These are phyloP conservation scores for Pythium periplocum DNA, from an alignment of 352 stramenopile species.

Conservation along the genomic window DNA sequence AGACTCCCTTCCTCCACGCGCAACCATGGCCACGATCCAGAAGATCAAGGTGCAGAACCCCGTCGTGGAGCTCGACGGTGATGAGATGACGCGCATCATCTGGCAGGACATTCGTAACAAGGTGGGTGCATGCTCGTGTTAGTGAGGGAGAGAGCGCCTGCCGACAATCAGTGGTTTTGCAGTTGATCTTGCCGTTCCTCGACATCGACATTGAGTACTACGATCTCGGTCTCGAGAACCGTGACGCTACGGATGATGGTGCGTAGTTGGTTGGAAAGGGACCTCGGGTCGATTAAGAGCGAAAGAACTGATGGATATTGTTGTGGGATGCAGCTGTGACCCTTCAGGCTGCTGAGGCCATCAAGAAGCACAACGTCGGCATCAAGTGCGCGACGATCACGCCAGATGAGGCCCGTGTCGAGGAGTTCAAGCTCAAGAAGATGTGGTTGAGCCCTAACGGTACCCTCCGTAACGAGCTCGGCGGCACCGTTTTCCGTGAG, in stretches of 20 bases:
- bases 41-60: conserved; percentile 80
- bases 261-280: neutral
- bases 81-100: conserved; percentile 85
- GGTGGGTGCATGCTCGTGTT: conserved; percentile 9
- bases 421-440: conserved; percentile 82
- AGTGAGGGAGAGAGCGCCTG: too few species aligned
- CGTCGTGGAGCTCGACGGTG: conserved; percentile 81
- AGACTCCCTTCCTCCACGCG: neutral
- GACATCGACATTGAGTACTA: conserved; percentile 86
- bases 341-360: conserved; percentile 68
- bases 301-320: neutral
- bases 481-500: conserved; percentile 87
- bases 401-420: conserved; percentile 75
- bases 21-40: conserved; percentile 17
- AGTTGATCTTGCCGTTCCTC: conserved; percentile 79
- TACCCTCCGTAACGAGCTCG: conserved; percentile 82
- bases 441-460: conserved; percentile 84
- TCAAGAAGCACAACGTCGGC: conserved; percentile 73
- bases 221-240: conserved; percentile 72
- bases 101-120: conserved; percentile 61
- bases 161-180: neutral
- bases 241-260: conserved; percentile 78
- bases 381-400: conserved; percentile 91
- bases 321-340: conserved; percentile 44
- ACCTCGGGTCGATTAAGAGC: neutral